Evolutionary conservation across 2,329 filamentous ascomycete genomes (phyloP), one percentile per base, ranked within the genome.

Genomic region (Rhexocercosporidium sp.): DNA sequence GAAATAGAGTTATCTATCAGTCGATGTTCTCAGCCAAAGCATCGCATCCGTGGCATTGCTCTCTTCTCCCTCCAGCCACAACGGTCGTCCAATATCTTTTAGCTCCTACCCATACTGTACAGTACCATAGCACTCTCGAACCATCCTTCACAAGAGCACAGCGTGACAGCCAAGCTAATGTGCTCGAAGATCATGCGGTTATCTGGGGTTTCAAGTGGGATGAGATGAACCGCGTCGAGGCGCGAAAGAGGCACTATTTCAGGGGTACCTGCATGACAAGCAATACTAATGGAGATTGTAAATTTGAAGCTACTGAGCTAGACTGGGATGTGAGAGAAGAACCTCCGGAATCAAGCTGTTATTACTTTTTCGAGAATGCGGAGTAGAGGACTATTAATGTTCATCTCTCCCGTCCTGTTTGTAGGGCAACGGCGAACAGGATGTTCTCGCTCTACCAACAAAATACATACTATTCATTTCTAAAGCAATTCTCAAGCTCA

Each of bases 161-260:
- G 34, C 54, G 34, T 27, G 56, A 44, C 22, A 47, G 41, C 27
- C 57, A 34, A 47, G 57, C 41, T 31, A 60, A 29, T 34, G 25
- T 60, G 39, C 39, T 60, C 34, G 25, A 60, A 60, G 39, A 60
- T 60, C 39, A 60, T 60, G 39, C 41, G 14, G 41, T 44, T 44
- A 44, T 44, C 56, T 44, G 37, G n/a, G 27, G 22, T 46, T 60
- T 60, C 57, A 60, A 22, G 57, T 46, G 41, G 39, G 39, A 64
- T 64, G 62, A 64, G 49, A 64, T 56, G 62, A 64, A 57, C 62
- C 62, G 37, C 22, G 12, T 56, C 49, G 14, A 56, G 34, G 34
- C 47, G 22, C n/a, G 22, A 39, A n/a, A 20, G 22, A 34, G 59
- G 18, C 44, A 62, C 44, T 57, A 51, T n/a, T 25, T 14, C 62